phyloP scores from a whole-genome alignment of 352 stramenopile species.

The Phytophthora foliorum region DNA sequence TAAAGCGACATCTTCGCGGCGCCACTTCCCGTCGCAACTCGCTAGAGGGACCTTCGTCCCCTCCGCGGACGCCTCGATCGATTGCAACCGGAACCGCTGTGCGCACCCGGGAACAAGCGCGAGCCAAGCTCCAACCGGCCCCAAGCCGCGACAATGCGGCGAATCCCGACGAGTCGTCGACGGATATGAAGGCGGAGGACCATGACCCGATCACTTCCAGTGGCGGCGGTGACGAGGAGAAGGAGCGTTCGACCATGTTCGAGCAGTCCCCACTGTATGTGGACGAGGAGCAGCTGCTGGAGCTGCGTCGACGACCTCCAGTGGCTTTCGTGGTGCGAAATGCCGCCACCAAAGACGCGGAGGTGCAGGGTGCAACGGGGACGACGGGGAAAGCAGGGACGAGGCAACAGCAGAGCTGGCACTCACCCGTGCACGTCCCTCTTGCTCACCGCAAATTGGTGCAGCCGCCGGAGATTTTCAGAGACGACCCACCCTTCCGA shows the following conservation, averaged over 20 bases:
- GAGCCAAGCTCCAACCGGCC: slow-evolving; percentile 8
- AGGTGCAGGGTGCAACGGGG: slow-evolving; percentile 24
- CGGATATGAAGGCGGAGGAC: slow-evolving; percentile 1
- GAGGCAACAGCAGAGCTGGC: slow-evolving; percentile 55
- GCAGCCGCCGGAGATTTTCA: slow-evolving; percentile 55
- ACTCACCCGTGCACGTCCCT: slow-evolving; percentile 68
- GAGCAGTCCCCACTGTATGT: slow-evolving; percentile 50
- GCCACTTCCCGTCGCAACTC: slow-evolving; percentile 10
- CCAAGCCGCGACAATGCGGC: not conserved
- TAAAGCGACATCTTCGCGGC: slow-evolving; percentile 18
- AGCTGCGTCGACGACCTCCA: slow-evolving; percentile 47
- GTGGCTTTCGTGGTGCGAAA: slow-evolving; percentile 60
- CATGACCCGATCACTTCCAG: slow-evolving; percentile 3
- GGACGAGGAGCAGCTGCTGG: slow-evolving; percentile 33
- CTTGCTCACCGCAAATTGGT: slow-evolving; percentile 75
- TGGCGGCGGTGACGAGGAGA: not conserved
- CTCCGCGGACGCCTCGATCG: not conserved
- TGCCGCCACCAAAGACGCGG: slow-evolving; percentile 21
- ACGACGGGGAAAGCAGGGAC: not conserved
- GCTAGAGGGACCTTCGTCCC: not conserved
- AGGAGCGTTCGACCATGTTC: slow-evolving; percentile 8
- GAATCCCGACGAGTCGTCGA: slow-evolving; percentile 15
- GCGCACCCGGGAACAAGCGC: slow-evolving; percentile 20
- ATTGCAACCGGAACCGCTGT: slow-evolving; percentile 20
- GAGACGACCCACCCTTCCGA: slow-evolving; percentile 47